Conservation (phyloP, 208 protist species). For the Angomonas ambiguus region DNA sequence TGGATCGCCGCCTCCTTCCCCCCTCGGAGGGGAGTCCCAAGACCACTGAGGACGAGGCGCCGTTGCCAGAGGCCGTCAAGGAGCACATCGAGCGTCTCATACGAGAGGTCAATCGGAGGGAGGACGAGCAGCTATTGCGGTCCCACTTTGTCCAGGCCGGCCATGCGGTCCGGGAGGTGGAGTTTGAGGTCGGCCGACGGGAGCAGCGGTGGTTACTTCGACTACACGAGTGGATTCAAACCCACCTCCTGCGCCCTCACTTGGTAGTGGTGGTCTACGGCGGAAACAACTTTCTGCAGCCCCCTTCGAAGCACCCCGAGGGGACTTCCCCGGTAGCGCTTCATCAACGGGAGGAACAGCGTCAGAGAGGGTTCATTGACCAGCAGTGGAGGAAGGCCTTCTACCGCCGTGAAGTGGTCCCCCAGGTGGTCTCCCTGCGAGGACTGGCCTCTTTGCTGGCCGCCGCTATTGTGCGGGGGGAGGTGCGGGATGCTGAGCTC, state of each 20-base stretch:
- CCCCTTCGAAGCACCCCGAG: background rate
- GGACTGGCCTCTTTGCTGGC: constrained; percentile 32
- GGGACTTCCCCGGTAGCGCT: constrained; percentile 2
- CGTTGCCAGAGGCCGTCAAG: constrained; percentile 24
- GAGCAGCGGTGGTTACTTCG: constrained; percentile 38
- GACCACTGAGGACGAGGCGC: background rate
- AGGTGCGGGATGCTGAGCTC: constrained; percentile 4
- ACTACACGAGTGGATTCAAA: constrained; percentile 42
- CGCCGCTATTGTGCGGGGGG: constrained; percentile 18
- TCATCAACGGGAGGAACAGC: constrained; percentile 13
- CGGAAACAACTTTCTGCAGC: constrained; percentile 16
- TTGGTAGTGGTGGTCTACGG: constrained; percentile 62
- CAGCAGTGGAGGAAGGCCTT: constrained; percentile 61
- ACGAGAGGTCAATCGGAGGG: constrained; percentile 38
- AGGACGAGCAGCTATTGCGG: constrained; percentile 39
- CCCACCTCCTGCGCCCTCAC: constrained; percentile 33
- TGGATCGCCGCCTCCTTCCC: constrained; percentile 21
- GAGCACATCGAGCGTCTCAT: constrained; percentile 38
- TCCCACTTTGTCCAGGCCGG: constrained; percentile 66
- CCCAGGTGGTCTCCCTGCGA: constrained; percentile 35
- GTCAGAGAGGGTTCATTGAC: constrained; percentile 36
- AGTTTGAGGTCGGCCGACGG: constrained; percentile 48
- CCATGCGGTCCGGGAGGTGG: constrained; percentile 47
- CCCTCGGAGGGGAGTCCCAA: background rate
- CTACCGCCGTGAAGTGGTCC: constrained; percentile 53